Base-by-base conservation (phyloP, 1,284 basidiomycete genomes). In the Marasmius oreades region DNA sequence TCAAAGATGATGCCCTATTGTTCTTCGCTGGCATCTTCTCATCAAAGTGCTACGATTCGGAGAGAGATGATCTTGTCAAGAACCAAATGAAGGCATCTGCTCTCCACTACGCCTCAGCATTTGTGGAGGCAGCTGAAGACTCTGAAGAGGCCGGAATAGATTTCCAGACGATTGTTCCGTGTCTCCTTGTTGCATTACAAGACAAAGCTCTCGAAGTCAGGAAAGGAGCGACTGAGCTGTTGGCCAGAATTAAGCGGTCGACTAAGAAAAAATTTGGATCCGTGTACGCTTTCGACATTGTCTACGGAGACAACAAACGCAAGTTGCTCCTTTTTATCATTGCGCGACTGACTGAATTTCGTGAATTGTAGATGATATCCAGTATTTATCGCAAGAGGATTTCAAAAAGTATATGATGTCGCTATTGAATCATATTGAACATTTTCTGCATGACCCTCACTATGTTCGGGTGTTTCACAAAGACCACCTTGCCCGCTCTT, bases 151-250 rank as follows among this genome's bases (percentile, higher is more conserved):
- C 84, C 16, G 80, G 78, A 24, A 66, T 86, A 0, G 85, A 98
- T 69, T 96, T 95, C 76, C 96, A 98, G 73, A 88, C 87, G 0
- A 76, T 95, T 12, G 66, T 98, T 1, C 95, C 95, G 0, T 77
- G 86, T 0, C 66, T 97, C 11, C 72, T 98, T 1, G 77, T 89
- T 8, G 82, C 85, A 2, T 65, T 96, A 2, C 78, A 83, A 61
- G 77, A 80, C 63, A 33, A 65, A 1, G 80, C 84, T 62, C 56
- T 64, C 0, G 80, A 84, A 48, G 78, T 88, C 14, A 80, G 93
- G 22, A 73, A 78, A 51, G 84, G 83, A 22, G 87, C 88, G 5
- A 67, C 88, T n/a, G 79, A 80, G 47, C 85, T 86, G 47, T 69
- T 98, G 16, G 75, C 76, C 3, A 70, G 78, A 5, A 64, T 87